Percentiles rank a stretch among this genome's conserved stretches.
These are phyloP conservation scores for Solanum hybrid DNA, from an alignment of 305 asterid genomes.

Conservation along the genomic window DNA sequence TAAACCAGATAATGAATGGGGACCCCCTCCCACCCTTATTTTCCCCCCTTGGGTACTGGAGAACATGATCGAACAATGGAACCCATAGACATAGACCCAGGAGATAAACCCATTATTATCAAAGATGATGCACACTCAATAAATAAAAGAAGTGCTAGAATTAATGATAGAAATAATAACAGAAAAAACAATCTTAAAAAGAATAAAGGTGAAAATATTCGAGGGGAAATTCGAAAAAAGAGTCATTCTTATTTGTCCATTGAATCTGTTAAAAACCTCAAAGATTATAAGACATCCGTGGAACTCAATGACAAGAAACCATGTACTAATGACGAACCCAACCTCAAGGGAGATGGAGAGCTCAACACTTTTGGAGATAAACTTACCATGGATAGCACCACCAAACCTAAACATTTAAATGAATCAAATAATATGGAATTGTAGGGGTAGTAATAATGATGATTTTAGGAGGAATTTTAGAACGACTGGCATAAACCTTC, in stretches of 20 bases:
- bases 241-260: not conserved
- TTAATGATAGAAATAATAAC: not conserved
- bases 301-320: too few species aligned
- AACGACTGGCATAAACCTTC: too few species aligned
- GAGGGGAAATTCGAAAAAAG: not conserved
- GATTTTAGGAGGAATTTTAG: too few species aligned
- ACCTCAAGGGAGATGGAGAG: too few species aligned
- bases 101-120: not conserved
- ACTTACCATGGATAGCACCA: too few species aligned
- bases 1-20: not conserved
- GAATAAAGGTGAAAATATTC: not conserved
- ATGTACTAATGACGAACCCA: too few species aligned
- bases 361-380: too few species aligned
- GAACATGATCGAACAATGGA: not conserved
- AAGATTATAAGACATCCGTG: too few species aligned
- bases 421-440: too few species aligned
- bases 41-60: not conserved
- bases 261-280: too few species aligned
- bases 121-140: not conserved
- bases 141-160: not conserved
- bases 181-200: not conserved
- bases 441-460: too few species aligned
- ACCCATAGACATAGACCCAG: not conserved
- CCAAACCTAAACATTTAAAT: too few species aligned
- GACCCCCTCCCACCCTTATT: not conserved